Conservation (phyloP, 139 green algal species). For the Limnomonas spitsbergensis region DNA sequence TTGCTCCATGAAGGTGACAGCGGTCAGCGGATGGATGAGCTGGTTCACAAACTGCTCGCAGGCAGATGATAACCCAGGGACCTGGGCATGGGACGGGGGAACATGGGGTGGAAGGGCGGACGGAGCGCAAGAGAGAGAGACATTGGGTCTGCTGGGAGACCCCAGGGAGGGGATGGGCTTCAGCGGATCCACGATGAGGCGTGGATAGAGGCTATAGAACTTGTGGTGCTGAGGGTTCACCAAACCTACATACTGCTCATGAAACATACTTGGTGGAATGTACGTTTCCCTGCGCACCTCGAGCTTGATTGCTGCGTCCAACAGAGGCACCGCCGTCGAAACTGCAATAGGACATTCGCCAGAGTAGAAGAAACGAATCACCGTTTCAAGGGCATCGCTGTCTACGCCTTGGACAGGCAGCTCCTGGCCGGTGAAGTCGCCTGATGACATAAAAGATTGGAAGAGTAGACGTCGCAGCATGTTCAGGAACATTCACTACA, state of each 20-base stretch:
- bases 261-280: no score
- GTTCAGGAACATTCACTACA: neutral
- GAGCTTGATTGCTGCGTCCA: slow-evolving; percentile 18
- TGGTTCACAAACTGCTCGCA: slow-evolving; percentile 21
- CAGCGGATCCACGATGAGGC: no score
- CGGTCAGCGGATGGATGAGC: slow-evolving; percentile 11
- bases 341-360: slow-evolving; percentile 12
- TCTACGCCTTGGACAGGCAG: slow-evolving; percentile 52
- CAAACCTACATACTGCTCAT: no score
- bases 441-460: slow-evolving; percentile 10
- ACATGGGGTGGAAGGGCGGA: no score
- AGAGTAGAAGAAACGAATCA: slow-evolving; percentile 29
- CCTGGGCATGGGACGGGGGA: no score
- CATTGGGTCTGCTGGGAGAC: no score
- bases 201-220: no score
- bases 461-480: neutral
- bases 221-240: no score
- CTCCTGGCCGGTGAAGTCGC: slow-evolving; percentile 29
- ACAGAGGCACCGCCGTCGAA: neutral
- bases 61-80: neutral
- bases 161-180: no score
- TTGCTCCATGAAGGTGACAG: slow-evolving; percentile 6
- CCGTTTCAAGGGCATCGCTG: slow-evolving; percentile 26
- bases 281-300: neutral
- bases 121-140: no score